phyloP scores from a whole-genome alignment of 176 grass and related monocot species.

The Bromus sterilis region DNA sequence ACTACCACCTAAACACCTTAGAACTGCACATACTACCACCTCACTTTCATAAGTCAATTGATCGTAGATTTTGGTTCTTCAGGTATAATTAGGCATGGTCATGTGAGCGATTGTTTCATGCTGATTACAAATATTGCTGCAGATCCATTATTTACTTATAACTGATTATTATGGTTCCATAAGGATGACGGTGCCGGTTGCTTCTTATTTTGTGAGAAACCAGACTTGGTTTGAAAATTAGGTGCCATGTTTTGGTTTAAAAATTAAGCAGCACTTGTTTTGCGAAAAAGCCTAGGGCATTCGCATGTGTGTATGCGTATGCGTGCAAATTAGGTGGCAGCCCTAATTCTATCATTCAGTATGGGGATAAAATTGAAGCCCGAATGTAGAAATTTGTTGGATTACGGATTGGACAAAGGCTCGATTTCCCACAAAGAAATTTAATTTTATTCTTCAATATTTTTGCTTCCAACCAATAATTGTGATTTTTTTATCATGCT shows the following conservation, averaged over 20 bases:
- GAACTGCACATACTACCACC: too few relatives aligned
- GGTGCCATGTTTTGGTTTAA: background rate
- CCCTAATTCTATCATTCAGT: too few relatives aligned
- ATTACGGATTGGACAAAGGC: background rate
- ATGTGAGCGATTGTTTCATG: too few relatives aligned
- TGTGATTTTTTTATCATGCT: background rate
- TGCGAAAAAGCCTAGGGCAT: too few relatives aligned
- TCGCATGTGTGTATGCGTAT: too few relatives aligned
- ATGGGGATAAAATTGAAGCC: background rate
- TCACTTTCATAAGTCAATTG: too few relatives aligned
- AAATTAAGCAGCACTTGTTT: background rate
- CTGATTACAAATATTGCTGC: background rate
- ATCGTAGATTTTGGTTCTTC: too few relatives aligned
- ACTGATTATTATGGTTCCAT: background rate
- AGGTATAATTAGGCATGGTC: too few relatives aligned
- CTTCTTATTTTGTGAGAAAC: background rate
- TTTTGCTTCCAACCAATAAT: background rate
- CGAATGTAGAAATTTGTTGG: background rate
- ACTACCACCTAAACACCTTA: too few relatives aligned
- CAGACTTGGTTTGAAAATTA: background rate
- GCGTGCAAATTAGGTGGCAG: too few relatives aligned
- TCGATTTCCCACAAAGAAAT: background rate
- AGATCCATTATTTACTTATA: background rate
- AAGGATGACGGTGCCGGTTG: background rate
- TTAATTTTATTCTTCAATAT: background rate